Evolutionary conservation across 2,329 filamentous ascomycete genomes (phyloP), one percentile per base, ranked within the genome.

Genomic region (Pseudopithomyces chartarum): DNA sequence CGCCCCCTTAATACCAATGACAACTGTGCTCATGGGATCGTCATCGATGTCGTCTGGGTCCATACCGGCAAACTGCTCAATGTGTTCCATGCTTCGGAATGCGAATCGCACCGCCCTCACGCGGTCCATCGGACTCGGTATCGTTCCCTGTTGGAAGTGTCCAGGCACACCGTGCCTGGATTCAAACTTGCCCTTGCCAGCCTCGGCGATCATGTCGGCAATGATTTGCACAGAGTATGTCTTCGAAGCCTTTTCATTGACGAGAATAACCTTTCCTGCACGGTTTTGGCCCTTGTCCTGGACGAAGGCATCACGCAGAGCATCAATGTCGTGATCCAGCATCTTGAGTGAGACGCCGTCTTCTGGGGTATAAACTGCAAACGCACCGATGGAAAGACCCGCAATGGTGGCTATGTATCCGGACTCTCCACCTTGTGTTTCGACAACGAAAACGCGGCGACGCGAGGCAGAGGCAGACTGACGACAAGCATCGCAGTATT

Each of bases 401-500:
- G 90, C 92, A 54, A 97, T 85, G 0, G 92, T 96, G 26, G 94
- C 94, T 57, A 98, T 86, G 77, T 98, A 99, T 19, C 95, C 95
- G 4, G 91, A 97, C 55, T 91, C 88, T 34, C 95, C 95, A 68
- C 95, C 95, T 79, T 99, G 95, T 0, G 95, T 98, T 80, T 99
- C 95, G 53, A 99, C 94, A 52, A 99, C 93, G 78, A 99, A 99
- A 53, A 98, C 94, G 59, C 95, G 88, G 43, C 95, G 89, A 56
- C 95, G 89, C 1, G 92, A 96, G 1, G 95, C 93, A 1, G 93
- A 97, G 0, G 95, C 95, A 1, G 93, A 97, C 76, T 98, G 95
- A 77, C 96, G 92, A 78, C 98, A 97, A 70, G 93, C 94, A 81
- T 99, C 95, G 74, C 94, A 97, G 79, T 97, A 99, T 65, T 89